A percentile compares a stretch with the other conserved stretches of the same genome.
Conservation (phyloP, 1,139 yeast species). For the Hyphopichia khmerensis region DNA sequence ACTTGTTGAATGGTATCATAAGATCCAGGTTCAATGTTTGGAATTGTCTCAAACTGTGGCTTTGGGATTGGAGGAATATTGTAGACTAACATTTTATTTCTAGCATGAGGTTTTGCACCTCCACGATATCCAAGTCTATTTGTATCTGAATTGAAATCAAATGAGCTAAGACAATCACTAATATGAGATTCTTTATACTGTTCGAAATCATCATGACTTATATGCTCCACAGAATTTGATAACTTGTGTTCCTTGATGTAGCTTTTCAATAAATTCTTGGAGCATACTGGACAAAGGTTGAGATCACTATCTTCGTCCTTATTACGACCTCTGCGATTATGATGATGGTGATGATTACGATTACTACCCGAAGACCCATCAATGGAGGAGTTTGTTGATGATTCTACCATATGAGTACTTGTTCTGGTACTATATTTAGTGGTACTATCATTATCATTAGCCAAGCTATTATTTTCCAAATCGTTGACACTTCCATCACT, state of each 20-base stretch:
- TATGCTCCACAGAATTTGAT: slow-evolving; percentile 13
- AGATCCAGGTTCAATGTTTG: slow-evolving; percentile 14
- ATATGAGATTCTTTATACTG: slow-evolving; percentile 65
- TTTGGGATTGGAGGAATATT: slow-evolving; percentile 58
- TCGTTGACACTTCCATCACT: background rate
- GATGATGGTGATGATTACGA: slow-evolving; percentile 6
- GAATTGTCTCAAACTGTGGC: slow-evolving; percentile 40
- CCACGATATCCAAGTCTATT: slow-evolving; percentile 35
- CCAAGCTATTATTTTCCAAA: background rate
- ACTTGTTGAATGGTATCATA: slow-evolving; percentile 13
- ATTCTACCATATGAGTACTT: slow-evolving; percentile 18
- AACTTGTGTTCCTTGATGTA: slow-evolving; percentile 45
- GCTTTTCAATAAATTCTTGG: slow-evolving; percentile 47
- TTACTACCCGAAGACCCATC: background rate
- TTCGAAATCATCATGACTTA: slow-evolving; percentile 36
- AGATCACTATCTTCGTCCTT: slow-evolving; percentile 28
- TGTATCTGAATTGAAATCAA: slow-evolving; percentile 68
- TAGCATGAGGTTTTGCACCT: slow-evolving; percentile 29
- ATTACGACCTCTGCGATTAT: slow-evolving; percentile 7
- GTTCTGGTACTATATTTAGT: slow-evolving; percentile 25
- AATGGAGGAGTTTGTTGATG: slow-evolving; percentile 28
- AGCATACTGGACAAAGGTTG: slow-evolving; percentile 47
- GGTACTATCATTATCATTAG: slow-evolving; percentile 16
- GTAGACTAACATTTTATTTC: slow-evolving; percentile 85
- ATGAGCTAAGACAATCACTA: slow-evolving; percentile 60